Conservation (phyloP, 148 eudicot genomes). For the Rhododendron henanense region DNA sequence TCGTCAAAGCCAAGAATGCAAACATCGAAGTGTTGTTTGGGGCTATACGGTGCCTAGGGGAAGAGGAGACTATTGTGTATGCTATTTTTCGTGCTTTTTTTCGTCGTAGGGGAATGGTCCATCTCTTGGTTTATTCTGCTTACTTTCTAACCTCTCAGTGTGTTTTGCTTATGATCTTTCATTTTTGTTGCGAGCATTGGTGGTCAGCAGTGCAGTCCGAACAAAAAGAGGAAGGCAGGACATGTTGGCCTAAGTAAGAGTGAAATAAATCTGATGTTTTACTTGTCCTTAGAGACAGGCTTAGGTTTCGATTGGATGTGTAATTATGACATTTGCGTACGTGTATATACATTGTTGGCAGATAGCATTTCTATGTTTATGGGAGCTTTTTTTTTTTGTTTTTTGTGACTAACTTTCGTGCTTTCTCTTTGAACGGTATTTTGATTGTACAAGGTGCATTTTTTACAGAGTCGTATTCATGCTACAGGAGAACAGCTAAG, state of each 20-base stretch:
- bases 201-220: background rate
- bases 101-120: background rate
- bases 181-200: background rate
- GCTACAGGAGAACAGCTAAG: background rate
- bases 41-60: background rate
- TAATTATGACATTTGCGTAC: background rate
- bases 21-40: background rate
- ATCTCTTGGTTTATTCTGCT: background rate
- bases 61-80: background rate
- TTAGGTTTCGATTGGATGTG: background rate
- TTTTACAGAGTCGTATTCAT: background rate
- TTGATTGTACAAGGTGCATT: background rate
- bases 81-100: background rate
- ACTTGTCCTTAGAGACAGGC: background rate
- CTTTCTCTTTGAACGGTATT: background rate
- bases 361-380: background rate
- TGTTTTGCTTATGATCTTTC: background rate
- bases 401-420: background rate
- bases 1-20: background rate
- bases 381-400: background rate
- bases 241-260: background rate
- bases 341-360: background rate
- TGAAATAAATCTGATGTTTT: background rate
- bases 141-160: background rate
- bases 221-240: background rate